Conservation (phyloP, 441 rosid species). For the Aquilaria agallochum region DNA sequence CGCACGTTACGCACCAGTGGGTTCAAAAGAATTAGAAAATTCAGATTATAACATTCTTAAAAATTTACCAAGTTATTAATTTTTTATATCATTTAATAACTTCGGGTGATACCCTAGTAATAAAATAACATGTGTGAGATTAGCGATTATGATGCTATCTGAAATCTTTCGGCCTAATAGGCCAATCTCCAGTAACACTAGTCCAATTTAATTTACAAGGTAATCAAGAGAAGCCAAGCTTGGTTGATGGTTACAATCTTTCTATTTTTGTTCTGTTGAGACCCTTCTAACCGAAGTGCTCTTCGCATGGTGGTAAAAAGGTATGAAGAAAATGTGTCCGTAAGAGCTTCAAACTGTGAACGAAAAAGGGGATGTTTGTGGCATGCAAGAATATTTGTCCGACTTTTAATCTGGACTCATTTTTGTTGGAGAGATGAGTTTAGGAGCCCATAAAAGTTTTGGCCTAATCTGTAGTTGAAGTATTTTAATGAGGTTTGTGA, state of each 20-base stretch:
- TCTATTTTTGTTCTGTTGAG: constrained; percentile 44
- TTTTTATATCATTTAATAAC: no score
- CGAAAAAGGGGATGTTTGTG: constrained; percentile 41
- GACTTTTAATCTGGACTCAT: constrained; percentile 59
- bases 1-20: no score
- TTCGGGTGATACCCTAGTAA: no score
- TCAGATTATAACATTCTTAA: no score
- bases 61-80: no score
- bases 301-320: constrained; percentile 46
- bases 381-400: constrained; percentile 84
- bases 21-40: no score
- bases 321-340: constrained; percentile 49
- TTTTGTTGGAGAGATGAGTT: constrained; percentile 66
- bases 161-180: constrained; percentile 60
- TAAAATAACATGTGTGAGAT: constrained; percentile 49
- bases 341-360: constrained; percentile 52
- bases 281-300: constrained; percentile 33
- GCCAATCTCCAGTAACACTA: constrained; percentile 75
- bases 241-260: constrained; percentile 80
- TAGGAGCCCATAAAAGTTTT: constrained; percentile 65
- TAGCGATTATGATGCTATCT: constrained; percentile 72
- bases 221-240: constrained; percentile 46
- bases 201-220: constrained; percentile 50
- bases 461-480: constrained; percentile 51
- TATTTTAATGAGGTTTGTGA: constrained; percentile 53